A percentile compares a stretch with the other conserved stretches of the same genome.
These are phyloP conservation scores for Rhizomucor pusillus DNA, from an alignment of 371 early-diverging fungal species.

Conservation along the genomic window DNA sequence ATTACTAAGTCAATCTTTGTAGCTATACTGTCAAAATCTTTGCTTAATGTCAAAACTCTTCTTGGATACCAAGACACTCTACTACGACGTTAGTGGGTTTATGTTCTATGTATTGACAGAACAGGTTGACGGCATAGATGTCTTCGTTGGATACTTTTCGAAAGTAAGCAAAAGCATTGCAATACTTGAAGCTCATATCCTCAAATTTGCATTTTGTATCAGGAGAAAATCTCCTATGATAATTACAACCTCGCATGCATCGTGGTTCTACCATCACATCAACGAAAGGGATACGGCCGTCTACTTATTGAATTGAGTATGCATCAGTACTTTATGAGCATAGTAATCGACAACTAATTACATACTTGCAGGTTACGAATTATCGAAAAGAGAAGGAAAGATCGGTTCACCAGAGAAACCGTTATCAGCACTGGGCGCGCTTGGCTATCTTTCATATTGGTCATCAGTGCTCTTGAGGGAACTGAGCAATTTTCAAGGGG, in stretches of 20 bases:
- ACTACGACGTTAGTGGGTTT: constrained; percentile 98
- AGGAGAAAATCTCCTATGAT: constrained; percentile 74
- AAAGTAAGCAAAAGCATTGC: constrained; percentile 36
- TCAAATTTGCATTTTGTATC: not conserved
- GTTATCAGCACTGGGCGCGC: constrained; percentile 68
- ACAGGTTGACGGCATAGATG: constrained; percentile 45
- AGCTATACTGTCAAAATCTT: constrained; percentile 94
- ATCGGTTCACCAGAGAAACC: constrained; percentile 92
- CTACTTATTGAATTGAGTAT: constrained; percentile 84
- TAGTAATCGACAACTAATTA: constrained; percentile 1
- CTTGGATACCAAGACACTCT: constrained; percentile 98
- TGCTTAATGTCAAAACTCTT: constrained; percentile 94
- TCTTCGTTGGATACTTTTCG: constrained; percentile 70
- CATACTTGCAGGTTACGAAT: constrained; percentile 68
- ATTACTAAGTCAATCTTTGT: constrained; percentile 25
- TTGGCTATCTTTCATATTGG: constrained; percentile 79
- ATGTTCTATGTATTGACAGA: constrained; percentile 94
- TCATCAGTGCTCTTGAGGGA: constrained; percentile 50
- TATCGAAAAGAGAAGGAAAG: constrained; percentile 85
- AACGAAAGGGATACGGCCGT: constrained; percentile 84
- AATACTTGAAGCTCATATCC: too few species aligned
- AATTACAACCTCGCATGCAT: constrained; percentile 90
- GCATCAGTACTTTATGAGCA: too few species aligned
- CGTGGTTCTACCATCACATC: constrained; percentile 81
- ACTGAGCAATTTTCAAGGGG: constrained; percentile 32